A percentile compares a stretch with the other conserved stretches of the same genome.
Evolutionary conservation across 2,329 filamentous ascomycete genomes (phyloP).

Genomic region (Drechslerella dactyloides): DNA sequence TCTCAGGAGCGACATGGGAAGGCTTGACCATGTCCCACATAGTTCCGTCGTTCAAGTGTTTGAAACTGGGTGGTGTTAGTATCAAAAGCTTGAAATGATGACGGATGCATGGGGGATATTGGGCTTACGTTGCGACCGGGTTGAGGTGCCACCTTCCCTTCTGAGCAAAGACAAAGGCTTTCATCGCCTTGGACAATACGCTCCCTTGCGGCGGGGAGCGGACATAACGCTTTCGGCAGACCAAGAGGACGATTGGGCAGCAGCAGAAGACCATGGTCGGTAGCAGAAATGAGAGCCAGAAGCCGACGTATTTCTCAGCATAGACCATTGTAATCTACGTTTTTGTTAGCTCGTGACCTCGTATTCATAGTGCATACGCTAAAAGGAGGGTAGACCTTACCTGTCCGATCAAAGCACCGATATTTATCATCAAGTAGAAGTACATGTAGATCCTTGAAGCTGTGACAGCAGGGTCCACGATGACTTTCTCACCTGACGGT

Average conservation of each 20-base stretch:
- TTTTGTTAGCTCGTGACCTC: not conserved
- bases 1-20: constrained; percentile 64
- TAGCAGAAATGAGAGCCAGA: constrained; percentile 74
- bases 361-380: too few species aligned
- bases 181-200: constrained; percentile 71
- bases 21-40: constrained; percentile 75
- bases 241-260: constrained; percentile 68
- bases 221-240: constrained; percentile 69
- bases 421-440: constrained; percentile 75
- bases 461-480: constrained; percentile 73
- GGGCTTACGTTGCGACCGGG: constrained; percentile 64
- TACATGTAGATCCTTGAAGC: constrained; percentile 72
- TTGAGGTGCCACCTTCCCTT: constrained; percentile 70
- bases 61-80: constrained; percentile 54
- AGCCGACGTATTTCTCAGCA: constrained; percentile 76
- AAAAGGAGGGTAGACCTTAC: constrained; percentile 57
- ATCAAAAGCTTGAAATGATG: not conserved
- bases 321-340: constrained; percentile 72
- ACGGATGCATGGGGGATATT: constrained; percentile 31
- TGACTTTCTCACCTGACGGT: constrained; percentile 69
- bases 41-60: constrained; percentile 64
- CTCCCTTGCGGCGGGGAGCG: constrained; percentile 73
- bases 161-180: constrained; percentile 67
- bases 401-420: constrained; percentile 64
- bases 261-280: constrained; percentile 70